A percentile compares a stretch with the other conserved stretches of the same genome.
Conservation (phyloP, 2,329 filamentous ascomycete species). For the Colletotrichum sp. region DNA sequence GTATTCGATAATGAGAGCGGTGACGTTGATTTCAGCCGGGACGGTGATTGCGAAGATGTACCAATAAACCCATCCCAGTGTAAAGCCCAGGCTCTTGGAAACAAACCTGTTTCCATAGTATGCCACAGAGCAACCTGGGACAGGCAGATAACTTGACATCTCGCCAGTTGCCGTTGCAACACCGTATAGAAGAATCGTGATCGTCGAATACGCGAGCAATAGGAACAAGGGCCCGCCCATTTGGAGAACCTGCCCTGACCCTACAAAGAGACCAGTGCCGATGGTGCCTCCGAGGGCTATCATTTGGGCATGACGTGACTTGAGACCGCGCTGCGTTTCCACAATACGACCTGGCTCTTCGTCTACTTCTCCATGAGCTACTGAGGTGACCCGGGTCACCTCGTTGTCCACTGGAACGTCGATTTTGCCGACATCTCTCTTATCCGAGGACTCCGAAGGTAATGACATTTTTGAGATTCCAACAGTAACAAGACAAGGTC, state of each 20-base stretch:
- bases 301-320: conserved; percentile 50
- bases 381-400: not conserved
- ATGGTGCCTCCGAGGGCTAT: conserved; percentile 53
- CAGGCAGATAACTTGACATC: conserved; percentile 34
- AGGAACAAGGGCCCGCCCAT: conserved; percentile 43
- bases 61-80: conserved; percentile 66
- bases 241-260: not conserved
- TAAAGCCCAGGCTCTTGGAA: conserved; percentile 58
- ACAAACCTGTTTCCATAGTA: conserved; percentile 44
- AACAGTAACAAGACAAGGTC: not conserved
- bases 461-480: not conserved
- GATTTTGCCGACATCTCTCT: not conserved
- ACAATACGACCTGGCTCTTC: not conserved
- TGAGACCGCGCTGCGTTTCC: conserved; percentile 29
- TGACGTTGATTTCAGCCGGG: conserved; percentile 28
- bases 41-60: conserved; percentile 50
- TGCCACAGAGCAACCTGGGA: not conserved
- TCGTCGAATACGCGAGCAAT: not conserved
- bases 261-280: conserved; percentile 51
- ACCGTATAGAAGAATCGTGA: conserved; percentile 33
- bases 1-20: conserved; percentile 25
- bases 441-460: not conserved
- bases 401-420: not conserved
- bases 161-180: conserved; percentile 37
- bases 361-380: not conserved